Percentiles rank a stretch among this genome's conserved stretches.
These are phyloP conservation scores for Fusarium fujikuroi DNA, from an alignment of 2,329 filamentous ascomycete genomes.

Conservation along the genomic window DNA sequence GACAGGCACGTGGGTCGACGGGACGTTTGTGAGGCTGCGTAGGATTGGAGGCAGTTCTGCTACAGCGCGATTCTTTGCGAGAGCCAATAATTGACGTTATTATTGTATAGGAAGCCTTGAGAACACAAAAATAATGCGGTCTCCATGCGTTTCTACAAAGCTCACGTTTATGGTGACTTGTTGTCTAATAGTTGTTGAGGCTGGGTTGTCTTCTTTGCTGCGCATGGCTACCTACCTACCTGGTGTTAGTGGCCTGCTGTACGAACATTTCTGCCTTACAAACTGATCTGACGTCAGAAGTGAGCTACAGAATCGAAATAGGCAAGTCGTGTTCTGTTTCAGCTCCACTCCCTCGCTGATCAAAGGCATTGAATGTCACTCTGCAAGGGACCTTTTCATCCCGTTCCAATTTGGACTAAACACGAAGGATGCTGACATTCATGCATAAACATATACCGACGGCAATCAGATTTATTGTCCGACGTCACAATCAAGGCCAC, in stretches of 20 bases:
- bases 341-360: conserved; percentile 14
- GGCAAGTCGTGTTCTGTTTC: conserved; percentile 14
- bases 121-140: neutral
- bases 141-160: accelerated
- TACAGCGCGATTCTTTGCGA: neutral
- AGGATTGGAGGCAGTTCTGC: neutral
- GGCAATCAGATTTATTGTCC: neutral
- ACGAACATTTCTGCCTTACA: neutral
- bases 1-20: conserved; percentile 17
- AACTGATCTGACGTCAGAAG: conserved; percentile 7
- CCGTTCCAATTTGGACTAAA: neutral
- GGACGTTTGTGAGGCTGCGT: neutral
- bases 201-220: neutral
- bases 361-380: neutral
- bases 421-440: neutral
- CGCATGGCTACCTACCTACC: neutral
- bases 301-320: neutral
- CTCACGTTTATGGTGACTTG: neutral
- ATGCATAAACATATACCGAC: neutral
- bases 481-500: neutral
- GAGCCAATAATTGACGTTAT: neutral
- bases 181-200: neutral
- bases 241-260: neutral
- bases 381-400: neutral
- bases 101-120: neutral